Base-by-base conservation (phyloP, 257 asterid genomes). In the Rauvolfia tetraphylla region DNA sequence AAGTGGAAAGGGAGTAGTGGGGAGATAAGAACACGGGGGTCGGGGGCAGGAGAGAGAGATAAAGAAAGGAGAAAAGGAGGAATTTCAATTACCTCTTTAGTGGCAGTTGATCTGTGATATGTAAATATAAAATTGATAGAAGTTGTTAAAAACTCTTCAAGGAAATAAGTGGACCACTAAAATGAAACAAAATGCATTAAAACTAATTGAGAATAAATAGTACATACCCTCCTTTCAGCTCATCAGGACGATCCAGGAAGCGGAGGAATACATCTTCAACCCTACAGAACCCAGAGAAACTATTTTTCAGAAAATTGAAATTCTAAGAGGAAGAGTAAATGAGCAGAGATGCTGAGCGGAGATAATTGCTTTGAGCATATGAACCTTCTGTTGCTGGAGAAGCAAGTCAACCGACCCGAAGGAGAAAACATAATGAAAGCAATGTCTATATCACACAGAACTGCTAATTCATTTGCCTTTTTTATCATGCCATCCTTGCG, bases 351-450 rank as follows among this genome's bases (percentile, higher is more conserved):
- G 25, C 39, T 33, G 74, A 73, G 44, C 18, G 59, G 23, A 10
- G 38, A 48, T 4, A 33, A 29, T 58, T 44, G 27, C 15, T 29
- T 2, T 13, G 31, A 49, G 57, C 14, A 18, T 39, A 25, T 15
- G 39, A 74, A 88, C 97, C 92, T 90, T 80, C 87, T 90, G 4
- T 79, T 84, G 81, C 86, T 85, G 53, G 97, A 85, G 25, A 81
- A 91, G 83, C 81, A 44, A 42, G 89, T 81, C 75, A 91, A 86
- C 27, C 84, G 86, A 31, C 93, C 92, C 31, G 80, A 73, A 61
- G 94, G 97, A 7, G 97, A 87, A 69, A 90, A 91, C 90, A 91
- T 82, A 72, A 91, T 53, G 66, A 91, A 86, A 71, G 84, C 96
- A 4, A 91, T 92, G 42, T 90, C 90, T 0, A 90, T 82, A 29